Evolutionary conservation across 768 basidiomycete species (phyloP).

Genomic region (Suillus luteus): DNA sequence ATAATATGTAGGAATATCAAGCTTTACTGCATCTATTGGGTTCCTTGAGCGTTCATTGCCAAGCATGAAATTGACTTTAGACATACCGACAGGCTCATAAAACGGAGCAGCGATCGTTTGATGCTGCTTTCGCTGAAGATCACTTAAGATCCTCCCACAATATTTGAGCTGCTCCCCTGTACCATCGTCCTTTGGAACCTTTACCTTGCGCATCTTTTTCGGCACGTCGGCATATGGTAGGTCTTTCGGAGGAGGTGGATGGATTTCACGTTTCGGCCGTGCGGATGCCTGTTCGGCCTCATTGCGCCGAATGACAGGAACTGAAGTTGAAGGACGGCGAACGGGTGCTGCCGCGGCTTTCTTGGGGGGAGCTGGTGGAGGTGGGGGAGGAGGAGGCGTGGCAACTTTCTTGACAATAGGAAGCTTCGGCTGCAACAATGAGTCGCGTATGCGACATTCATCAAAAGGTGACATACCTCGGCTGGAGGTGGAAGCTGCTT

Average conservation of each 20-base stretch:
- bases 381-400: slow-evolving; percentile 41
- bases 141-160: slow-evolving; percentile 72
- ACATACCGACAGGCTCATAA: slow-evolving; percentile 91
- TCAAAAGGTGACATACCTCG: slow-evolving; percentile 57
- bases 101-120: slow-evolving; percentile 76
- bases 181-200: slow-evolving; percentile 62
- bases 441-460: slow-evolving; percentile 20
- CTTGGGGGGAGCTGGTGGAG: slow-evolving; percentile 29
- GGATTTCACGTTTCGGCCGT: slow-evolving; percentile 98
- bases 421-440: slow-evolving; percentile 41
- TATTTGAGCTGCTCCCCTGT: slow-evolving; percentile 84
- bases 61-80: background rate
- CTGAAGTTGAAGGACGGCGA: slow-evolving; percentile 77
- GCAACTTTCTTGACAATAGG: slow-evolving; percentile 44
- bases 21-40: slow-evolving; percentile 66
- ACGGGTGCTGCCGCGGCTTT: slow-evolving; percentile 44
- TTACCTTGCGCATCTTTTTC: slow-evolving; percentile 65
- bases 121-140: slow-evolving; percentile 80
- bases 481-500: slow-evolving; percentile 77
- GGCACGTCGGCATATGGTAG: slow-evolving; percentile 78
- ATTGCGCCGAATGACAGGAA: slow-evolving; percentile 82
- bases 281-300: slow-evolving; percentile 55
- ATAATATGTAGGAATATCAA: slow-evolving; percentile 83
- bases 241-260: slow-evolving; percentile 93
- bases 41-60: too few species aligned